A percentile compares a stretch with the other conserved stretches of the same genome.
Evolutionary conservation across 2,329 filamentous ascomycete species (phyloP).

Genomic region (Monilinia vaccinii-corymbosi): DNA sequence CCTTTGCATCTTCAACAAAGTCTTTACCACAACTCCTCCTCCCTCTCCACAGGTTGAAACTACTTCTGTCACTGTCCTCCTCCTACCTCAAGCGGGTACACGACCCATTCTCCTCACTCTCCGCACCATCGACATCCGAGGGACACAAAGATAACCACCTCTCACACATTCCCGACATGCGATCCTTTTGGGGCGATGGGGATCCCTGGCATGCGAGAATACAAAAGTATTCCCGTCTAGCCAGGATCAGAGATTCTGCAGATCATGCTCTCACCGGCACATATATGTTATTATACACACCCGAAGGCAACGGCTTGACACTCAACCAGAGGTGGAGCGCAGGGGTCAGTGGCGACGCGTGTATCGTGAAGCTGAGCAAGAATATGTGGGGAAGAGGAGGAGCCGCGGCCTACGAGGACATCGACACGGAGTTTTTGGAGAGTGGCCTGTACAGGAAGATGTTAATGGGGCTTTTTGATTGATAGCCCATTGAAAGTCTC

Average conservation of each 20-base stretch:
- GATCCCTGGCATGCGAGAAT: slow-evolving; percentile 3
- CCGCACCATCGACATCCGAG: slow-evolving; percentile 10
- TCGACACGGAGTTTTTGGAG: slow-evolving; percentile 8
- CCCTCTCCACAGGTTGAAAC: slow-evolving; percentile 3
- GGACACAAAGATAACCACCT: slow-evolving; percentile 6
- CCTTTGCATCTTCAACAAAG: slow-evolving; percentile 1
- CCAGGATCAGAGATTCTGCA: background rate
- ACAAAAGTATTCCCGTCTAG: slow-evolving; percentile 4
- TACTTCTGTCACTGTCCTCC: background rate
- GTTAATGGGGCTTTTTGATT: slow-evolving; percentile 5
- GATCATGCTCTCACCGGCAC: slow-evolving; percentile 5
- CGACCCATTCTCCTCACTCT: background rate
- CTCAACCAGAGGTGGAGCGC: slow-evolving; percentile 4
- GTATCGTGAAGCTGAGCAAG: slow-evolving; percentile 7
- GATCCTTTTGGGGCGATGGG: slow-evolving; percentile 10
- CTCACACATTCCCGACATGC: slow-evolving; percentile 8
- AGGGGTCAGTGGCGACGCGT: slow-evolving; percentile 8
- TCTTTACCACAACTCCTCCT: background rate
- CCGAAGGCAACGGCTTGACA: slow-evolving; percentile 1
- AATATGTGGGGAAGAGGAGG: slow-evolving; percentile 7
- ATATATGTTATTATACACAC: slow-evolving; percentile 8
- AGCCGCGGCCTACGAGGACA: slow-evolving; percentile 2
- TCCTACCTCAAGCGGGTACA: slow-evolving; percentile 5
- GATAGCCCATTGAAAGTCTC: background rate
- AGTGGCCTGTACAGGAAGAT: slow-evolving; percentile 5